These are phyloP conservation scores for Coelastrella sp. DNA, from an alignment of 139 green algal species.

Conservation along the genomic window DNA sequence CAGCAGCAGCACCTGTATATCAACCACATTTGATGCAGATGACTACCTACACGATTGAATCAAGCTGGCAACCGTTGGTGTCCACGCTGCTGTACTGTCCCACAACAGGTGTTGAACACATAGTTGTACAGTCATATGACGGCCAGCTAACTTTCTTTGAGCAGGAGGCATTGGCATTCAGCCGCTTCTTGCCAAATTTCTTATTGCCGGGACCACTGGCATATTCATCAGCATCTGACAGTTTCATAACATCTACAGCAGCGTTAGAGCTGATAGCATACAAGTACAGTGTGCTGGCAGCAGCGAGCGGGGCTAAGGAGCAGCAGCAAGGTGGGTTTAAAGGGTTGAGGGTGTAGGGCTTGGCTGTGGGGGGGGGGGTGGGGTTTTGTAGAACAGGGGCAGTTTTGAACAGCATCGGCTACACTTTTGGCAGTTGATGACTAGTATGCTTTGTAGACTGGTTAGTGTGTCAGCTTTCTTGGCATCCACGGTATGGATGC, in stretches of 20 bases:
- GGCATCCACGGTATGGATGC: too few relatives aligned
- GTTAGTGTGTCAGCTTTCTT: too few relatives aligned
- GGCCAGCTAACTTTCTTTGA: slow-evolving; percentile 78
- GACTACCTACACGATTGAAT: too few relatives aligned
- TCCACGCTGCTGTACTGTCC: too few relatives aligned
- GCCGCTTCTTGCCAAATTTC: slow-evolving; percentile 69
- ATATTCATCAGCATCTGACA: slow-evolving; percentile 59
- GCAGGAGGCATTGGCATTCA: slow-evolving; percentile 53
- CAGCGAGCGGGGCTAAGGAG: slow-evolving; percentile 25
- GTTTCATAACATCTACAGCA: slow-evolving; percentile 69
- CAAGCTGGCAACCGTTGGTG: too few relatives aligned
- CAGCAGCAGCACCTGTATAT: too few relatives aligned
- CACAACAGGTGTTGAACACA: slow-evolving; percentile 61
- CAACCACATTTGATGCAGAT: too few relatives aligned
- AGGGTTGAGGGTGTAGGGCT: too few relatives aligned
- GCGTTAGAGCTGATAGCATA: slow-evolving; percentile 71
- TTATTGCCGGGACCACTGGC: slow-evolving; percentile 69
- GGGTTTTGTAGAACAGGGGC: too few relatives aligned
- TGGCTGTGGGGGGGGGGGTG: not conserved
- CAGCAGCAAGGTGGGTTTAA: slow-evolving; percentile 3
- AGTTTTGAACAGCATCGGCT: too few relatives aligned
- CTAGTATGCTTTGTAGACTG: too few relatives aligned
- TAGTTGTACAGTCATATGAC: slow-evolving; percentile 82
- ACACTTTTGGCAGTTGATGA: too few relatives aligned
- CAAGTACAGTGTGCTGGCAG: slow-evolving; percentile 63